Percentiles rank a stretch among this genome's conserved stretches.
Evolutionary conservation across 371 early-diverging fungal species (phyloP).

Genomic region (Basidiobolus meristosporus): DNA sequence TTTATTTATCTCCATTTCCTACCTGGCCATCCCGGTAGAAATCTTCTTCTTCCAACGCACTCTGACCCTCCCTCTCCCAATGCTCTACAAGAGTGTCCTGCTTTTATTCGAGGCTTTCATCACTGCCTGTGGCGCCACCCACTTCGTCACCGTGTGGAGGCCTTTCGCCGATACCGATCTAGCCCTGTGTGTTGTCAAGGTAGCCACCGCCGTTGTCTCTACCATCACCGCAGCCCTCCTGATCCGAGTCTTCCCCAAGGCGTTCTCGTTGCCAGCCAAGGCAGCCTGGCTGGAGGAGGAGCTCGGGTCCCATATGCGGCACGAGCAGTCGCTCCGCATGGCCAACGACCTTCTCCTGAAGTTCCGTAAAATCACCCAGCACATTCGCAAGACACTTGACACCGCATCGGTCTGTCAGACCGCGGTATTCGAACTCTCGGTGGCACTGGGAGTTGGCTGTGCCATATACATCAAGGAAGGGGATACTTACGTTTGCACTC

Average conservation of each 20-base stretch:
- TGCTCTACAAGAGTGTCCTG: too few relatives aligned
- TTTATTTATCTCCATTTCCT: slow-evolving; percentile 1
- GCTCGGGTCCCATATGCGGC: slow-evolving; percentile 1
- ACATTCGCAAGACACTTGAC: too few relatives aligned
- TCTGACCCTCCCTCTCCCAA: slow-evolving; percentile 1
- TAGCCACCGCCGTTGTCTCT: not conserved
- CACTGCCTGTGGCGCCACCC: slow-evolving; percentile 2
- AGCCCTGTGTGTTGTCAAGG: not conserved
- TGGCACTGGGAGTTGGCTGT: not conserved
- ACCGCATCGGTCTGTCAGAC: slow-evolving; percentile 3
- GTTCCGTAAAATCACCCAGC: too few relatives aligned
- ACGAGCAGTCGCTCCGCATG: too few relatives aligned
- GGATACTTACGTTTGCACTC: too few relatives aligned
- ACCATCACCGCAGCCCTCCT: not conserved
- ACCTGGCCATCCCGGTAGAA: slow-evolving; percentile 3
- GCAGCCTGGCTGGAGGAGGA: slow-evolving; percentile 1
- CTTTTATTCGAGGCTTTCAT: too few relatives aligned
- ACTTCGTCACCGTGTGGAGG: not conserved
- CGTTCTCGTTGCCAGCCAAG: too few relatives aligned
- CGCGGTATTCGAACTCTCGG: too few relatives aligned
- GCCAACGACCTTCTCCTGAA: too few relatives aligned
- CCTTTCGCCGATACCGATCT: not conserved
- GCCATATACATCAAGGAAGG: not conserved
- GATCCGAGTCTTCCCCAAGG: too few relatives aligned
- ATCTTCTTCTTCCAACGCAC: slow-evolving; percentile 3